Evolutionary conservation across 106 monocot species (phyloP), one percentile per base, ranked within the genome.

Genomic region (Alisma plantagoaquatica): DNA sequence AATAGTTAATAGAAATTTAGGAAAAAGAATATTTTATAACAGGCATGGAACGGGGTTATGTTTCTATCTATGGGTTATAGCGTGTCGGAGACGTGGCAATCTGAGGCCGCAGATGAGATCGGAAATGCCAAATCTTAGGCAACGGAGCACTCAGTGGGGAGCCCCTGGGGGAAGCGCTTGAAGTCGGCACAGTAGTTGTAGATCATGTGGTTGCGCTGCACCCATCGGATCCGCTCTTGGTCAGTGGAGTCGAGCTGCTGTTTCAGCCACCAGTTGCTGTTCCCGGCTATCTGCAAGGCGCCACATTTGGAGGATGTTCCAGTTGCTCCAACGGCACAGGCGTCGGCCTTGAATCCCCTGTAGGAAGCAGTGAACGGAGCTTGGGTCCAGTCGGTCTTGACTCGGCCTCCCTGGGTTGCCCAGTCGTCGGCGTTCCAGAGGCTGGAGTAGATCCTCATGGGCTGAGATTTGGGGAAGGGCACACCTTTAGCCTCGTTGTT

Each of bases 351-450:
- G 31, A 5, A 56, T 20, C 23, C 24, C 9, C 24, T 25, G 58
- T 43, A 2, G 27, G 43, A 58, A n/a, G 58, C 58, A 58, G 41
- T 58, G 18, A 63, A 63, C 1, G 62, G 62, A 2, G 62, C 62
- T 4, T 38, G 25, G 14, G 51, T 26, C 62, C 62, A 63, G 19
- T 63, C 62, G 5, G 62, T 63, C 50, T 63, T 63, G 50, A 63
- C 51, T 2, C 50, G 62, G 3, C 62, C 62, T 11, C 62, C 62
- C 19, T 51, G 33, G 1, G 62, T 63, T 1, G 62, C 62, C 62
- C 62, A 63, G 33, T 63, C 51, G 41, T 58, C 56, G 35, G 56
- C 56, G 20, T 56, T 56, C 56, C 56, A 56, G 30, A 56, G 56
- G 38, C 56, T 56, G 35, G 56, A 56, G 35, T 56, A 56, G 56